Percentiles rank a stretch among this genome's conserved stretches.
phyloP scores from a whole-genome alignment of 75 land plant genomes.

The Selaginella moellendorffii region DNA sequence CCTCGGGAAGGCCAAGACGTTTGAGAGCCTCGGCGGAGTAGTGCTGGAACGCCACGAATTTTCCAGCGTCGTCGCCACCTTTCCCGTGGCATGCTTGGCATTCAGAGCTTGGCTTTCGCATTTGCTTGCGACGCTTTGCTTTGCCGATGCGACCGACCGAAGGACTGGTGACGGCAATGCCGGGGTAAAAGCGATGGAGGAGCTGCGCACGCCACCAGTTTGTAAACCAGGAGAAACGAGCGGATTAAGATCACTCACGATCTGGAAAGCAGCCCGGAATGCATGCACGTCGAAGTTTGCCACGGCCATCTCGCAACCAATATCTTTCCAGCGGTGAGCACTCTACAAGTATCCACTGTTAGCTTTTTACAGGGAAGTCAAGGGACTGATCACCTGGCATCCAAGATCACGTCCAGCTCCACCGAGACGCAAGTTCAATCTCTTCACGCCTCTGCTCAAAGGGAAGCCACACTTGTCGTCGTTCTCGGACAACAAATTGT shows the following conservation, averaged over 20 bases:
- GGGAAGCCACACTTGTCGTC: conserved; percentile 47
- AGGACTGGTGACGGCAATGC: conserved; percentile 29
- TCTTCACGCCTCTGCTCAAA: conserved; percentile 45
- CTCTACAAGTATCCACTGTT: conserved; percentile 32
- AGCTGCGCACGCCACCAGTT: too few species aligned
- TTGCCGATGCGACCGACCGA: conserved; percentile 71
- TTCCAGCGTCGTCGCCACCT: too few species aligned
- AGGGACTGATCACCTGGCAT: conserved; percentile 50
- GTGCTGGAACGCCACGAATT: conserved; percentile 11
- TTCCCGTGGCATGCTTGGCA: too few species aligned
- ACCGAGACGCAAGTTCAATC: conserved; percentile 36
- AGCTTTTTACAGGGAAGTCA: not conserved
- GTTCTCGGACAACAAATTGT: conserved; percentile 66
- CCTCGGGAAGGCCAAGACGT: conserved; percentile 11
- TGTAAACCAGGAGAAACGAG: too few species aligned
- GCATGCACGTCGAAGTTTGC: conserved; percentile 81
- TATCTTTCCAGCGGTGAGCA: conserved; percentile 80
- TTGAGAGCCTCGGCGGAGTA: conserved; percentile 16
- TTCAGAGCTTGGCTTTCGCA: too few species aligned
- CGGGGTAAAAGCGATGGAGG: conserved; percentile 39
- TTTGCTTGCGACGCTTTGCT: conserved; percentile 49
- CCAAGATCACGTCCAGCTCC: conserved; percentile 83
- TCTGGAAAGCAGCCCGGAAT: conserved; percentile 75
- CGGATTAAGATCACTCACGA: too few species aligned
- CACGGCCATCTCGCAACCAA: conserved; percentile 36